phyloP scores from a whole-genome alignment of 139 green algal species.

The Picochlorum sp. region DNA sequence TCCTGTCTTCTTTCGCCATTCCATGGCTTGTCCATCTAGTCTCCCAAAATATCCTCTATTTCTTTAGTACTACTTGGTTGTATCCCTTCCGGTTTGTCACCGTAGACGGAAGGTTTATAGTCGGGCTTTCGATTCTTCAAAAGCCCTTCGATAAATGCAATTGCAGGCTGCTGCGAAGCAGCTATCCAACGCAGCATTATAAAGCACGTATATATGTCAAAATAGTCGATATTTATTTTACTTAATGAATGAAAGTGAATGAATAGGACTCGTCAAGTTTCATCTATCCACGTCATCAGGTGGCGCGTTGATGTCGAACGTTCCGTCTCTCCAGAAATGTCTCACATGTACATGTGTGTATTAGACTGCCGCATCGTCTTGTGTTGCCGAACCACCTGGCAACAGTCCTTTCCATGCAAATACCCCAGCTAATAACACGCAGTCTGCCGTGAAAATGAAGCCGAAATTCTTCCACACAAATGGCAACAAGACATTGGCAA shows the following conservation, averaged over 20 bases:
- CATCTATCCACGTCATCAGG: no score
- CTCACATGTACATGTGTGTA: no score
- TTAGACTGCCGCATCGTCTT: not conserved
- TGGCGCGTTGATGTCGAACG: no score
- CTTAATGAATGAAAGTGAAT: no score
- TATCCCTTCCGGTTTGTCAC: constrained; percentile 8
- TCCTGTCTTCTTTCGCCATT: constrained; percentile 25
- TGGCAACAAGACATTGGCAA: constrained; percentile 89
- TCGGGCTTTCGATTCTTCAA: not conserved
- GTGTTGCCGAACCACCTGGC: not conserved
- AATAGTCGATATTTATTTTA: no score
- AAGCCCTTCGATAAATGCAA: no score
- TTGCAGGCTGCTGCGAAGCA: no score
- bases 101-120: constrained; percentile 8
- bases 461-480: constrained; percentile 90
- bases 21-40: constrained; percentile 29
- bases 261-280: no score
- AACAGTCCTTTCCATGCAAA: constrained; percentile 71
- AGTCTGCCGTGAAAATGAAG: constrained; percentile 82
- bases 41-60: constrained; percentile 18
- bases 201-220: no score
- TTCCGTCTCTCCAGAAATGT: no score
- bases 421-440: constrained; percentile 58
- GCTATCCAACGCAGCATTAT: no score
- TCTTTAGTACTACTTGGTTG: constrained; percentile 20